phyloP scores from a whole-genome alignment of 2,329 filamentous ascomycete genomes.

The Fusarium sp. region DNA sequence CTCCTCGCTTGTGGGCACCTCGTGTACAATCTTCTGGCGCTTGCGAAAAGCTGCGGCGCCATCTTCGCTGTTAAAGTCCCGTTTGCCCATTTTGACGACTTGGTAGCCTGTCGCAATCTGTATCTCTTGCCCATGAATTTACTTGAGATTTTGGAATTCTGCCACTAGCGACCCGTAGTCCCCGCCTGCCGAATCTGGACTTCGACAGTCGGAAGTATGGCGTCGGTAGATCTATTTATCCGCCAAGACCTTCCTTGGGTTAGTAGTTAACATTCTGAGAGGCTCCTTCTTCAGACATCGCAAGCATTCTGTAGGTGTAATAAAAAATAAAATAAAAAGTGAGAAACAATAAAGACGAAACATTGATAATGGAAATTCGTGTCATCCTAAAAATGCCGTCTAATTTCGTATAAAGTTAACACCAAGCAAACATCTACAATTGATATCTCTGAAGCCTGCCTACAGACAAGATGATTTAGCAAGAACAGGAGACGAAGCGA shows the following conservation, averaged over 20 bases:
- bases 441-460: neutral
- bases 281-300: neutral
- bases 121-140: conserved; percentile 35
- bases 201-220: conserved; percentile 5
- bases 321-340: too few relatives aligned
- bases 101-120: conserved; percentile 37
- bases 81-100: conserved; percentile 59
- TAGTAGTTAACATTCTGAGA: neutral
- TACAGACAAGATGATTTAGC: neutral
- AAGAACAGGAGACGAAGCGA: neutral
- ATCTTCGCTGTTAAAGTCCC: conserved; percentile 56
- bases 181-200: conserved; percentile 43
- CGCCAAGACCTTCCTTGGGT: neutral
- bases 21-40: conserved; percentile 67
- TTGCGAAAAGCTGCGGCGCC: conserved; percentile 60
- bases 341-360: neutral
- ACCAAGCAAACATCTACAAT: neutral
- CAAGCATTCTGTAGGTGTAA: neutral
- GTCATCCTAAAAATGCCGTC: neutral
- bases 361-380: too few relatives aligned
- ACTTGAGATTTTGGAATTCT: conserved; percentile 54
- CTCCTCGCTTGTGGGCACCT: conserved; percentile 70
- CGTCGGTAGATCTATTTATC: conserved; percentile 30
- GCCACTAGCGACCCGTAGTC: conserved; percentile 52
- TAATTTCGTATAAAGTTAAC: neutral